phyloP scores from a whole-genome alignment of 768 basidiomycete species.

The Leucogyrophana mollusca region DNA sequence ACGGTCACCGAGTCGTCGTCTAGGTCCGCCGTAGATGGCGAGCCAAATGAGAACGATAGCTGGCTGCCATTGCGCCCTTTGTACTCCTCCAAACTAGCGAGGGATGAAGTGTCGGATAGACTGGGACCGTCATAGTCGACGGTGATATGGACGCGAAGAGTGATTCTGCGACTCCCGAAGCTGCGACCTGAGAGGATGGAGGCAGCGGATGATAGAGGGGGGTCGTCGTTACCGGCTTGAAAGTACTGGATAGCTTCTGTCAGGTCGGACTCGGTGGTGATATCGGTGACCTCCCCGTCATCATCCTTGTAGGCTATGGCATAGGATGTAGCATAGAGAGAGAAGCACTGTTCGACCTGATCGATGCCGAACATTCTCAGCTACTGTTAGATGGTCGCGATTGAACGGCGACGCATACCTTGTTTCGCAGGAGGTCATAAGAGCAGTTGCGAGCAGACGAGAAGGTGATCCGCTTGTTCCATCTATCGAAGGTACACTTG shows the following conservation, averaged over 20 bases:
- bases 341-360: constrained; percentile 85
- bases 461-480: constrained; percentile 77
- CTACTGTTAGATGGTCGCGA: too few species aligned
- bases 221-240: constrained; percentile 71
- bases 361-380: background rate
- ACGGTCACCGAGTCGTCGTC: constrained; percentile 79
- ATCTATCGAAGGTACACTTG: constrained; percentile 78
- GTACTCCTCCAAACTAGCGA: constrained; percentile 78
- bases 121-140: constrained; percentile 92
- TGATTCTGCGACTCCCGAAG: constrained; percentile 68
- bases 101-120: constrained; percentile 83
- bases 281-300: constrained; percentile 74
- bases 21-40: constrained; percentile 38
- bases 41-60: constrained; percentile 48
- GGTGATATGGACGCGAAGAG: constrained; percentile 69
- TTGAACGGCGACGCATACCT: constrained; percentile 46
- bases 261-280: constrained; percentile 70
- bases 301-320: constrained; percentile 85
- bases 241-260: constrained; percentile 89
- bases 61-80: constrained; percentile 57
- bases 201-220: constrained; percentile 65
- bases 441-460: constrained; percentile 76
- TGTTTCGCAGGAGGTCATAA: constrained; percentile 67
- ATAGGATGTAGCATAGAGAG: constrained; percentile 67
- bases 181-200: constrained; percentile 70